Base-by-base conservation (phyloP, 163 green algal genomes). In the Scenedesmus sp. region DNA sequence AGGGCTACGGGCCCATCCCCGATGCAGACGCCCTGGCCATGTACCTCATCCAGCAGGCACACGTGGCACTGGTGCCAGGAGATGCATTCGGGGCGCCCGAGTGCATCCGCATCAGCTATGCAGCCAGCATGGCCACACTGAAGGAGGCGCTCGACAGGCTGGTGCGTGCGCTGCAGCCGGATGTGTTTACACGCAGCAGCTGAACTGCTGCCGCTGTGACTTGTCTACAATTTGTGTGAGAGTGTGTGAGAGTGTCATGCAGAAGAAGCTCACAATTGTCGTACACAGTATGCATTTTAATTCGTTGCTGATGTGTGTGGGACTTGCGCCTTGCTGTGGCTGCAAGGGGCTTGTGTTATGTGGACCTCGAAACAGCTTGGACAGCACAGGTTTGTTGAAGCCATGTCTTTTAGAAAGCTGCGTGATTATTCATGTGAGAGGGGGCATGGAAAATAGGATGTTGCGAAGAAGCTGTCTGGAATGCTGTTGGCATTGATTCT, bases 61-160 rank as follows among this genome's bases (percentile, higher is more conserved):
- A 97, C 87, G 97, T 99, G n/a, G 98, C 98, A 3, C 87, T 98
- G 16, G 98, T 99, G 56, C 98, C 98, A 1, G 98, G 98, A 0
- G 96, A 99, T 84, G 98, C 98, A 3, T 99, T 99, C 95, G 98
- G 98, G 20, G 94, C 94, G 9, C 96, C 97, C 56, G 87, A 94
- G 70, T 99, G 96, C 93, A 94, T 99, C 13, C 96, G 98, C 34
- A 98, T 99, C 77, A 99, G 97, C 10, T 99, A 99, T 91, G 98
- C 98, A 16, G 97, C 98, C 0, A 97, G 95, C 18, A 91, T 99
- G 94, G 96, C 96, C 3, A 97, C 94, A 2, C 93, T 99, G 70
- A 90, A 96, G 73, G 92, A 97, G 76, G 98, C 98, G 7, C 88
- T 99, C 82, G 92, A 97, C 90, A 89, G 97, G 56, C 95, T 99